phyloP scores from a whole-genome alignment of 2,329 filamentous ascomycete genomes.

The Cryphonectria nitschkei region DNA sequence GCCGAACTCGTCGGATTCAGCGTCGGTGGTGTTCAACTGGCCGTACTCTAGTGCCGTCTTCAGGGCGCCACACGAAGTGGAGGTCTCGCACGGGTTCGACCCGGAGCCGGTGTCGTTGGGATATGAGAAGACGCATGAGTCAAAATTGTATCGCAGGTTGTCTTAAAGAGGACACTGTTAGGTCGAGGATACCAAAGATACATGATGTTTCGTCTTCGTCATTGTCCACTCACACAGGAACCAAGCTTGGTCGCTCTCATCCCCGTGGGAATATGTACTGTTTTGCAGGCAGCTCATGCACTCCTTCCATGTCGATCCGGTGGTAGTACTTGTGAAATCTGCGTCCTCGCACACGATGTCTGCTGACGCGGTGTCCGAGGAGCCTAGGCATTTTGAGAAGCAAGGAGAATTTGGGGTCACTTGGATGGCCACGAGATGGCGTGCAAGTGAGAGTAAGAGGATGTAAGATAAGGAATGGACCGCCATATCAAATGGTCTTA shows the following conservation, averaged over 20 bases:
- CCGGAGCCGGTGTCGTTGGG: slow-evolving; percentile 50
- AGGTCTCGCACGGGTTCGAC: slow-evolving; percentile 55
- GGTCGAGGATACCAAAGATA: neutral
- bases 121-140: slow-evolving; percentile 57
- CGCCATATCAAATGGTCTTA: slow-evolving; percentile 28
- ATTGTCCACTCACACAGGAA: slow-evolving; percentile 53
- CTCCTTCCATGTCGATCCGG: slow-evolving; percentile 51
- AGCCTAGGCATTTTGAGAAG: slow-evolving; percentile 53
- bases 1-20: slow-evolving; percentile 10
- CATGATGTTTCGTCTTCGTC: neutral
- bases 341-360: slow-evolving; percentile 54
- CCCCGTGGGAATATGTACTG: slow-evolving; percentile 50
- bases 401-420: slow-evolving; percentile 60
- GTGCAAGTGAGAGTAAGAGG: slow-evolving; percentile 33
- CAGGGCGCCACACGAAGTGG: slow-evolving; percentile 53
- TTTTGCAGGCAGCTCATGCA: slow-evolving; percentile 59
- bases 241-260: slow-evolving; percentile 58
- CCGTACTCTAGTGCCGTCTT: slow-evolving; percentile 45
- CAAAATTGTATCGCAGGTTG: slow-evolving; percentile 56
- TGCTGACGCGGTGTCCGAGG: slow-evolving; percentile 47
- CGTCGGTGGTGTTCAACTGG: slow-evolving; percentile 31
- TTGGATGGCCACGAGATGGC: slow-evolving; percentile 47
- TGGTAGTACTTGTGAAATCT: slow-evolving; percentile 42
- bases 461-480: slow-evolving; percentile 26
- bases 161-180: slow-evolving; percentile 41